Conservation (phyloP, 352 stramenopile genomes). For the Thraustotheca clavata region DNA sequence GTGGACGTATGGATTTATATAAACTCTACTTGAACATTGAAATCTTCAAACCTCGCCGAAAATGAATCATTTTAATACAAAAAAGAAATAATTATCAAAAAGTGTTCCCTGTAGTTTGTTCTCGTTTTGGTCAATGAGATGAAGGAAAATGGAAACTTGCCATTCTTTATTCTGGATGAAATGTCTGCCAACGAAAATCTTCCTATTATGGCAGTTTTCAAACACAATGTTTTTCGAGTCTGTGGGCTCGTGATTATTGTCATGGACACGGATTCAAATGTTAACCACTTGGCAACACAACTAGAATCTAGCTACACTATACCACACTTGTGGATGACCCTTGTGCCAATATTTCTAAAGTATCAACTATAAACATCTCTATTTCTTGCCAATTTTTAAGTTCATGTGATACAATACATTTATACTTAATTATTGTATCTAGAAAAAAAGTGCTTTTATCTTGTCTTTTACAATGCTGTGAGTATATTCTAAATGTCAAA, state of each 20-base stretch:
- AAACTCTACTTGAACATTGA: conserved; percentile 17
- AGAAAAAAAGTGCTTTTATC: too few species aligned
- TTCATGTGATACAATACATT: too few species aligned
- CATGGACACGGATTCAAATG: conserved; percentile 25
- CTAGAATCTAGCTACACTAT: neutral
- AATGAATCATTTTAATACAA: conserved; percentile 21
- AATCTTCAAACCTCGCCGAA: neutral
- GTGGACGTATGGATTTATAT: conserved; percentile 23
- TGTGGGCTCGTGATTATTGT: conserved; percentile 26
- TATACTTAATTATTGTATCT: too few species aligned
- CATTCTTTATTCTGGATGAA: conserved; percentile 25
- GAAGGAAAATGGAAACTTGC: conserved; percentile 21
- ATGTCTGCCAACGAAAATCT: conserved; percentile 13
- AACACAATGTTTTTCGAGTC: conserved; percentile 27
- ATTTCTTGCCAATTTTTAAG: too few species aligned
- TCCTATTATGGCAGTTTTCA: conserved; percentile 21
- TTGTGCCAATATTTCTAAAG: neutral
- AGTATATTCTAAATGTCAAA: too few species aligned
- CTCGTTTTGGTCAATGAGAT: conserved; percentile 19
- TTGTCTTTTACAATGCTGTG: too few species aligned
- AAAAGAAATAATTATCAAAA: conserved; percentile 11
- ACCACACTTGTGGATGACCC: neutral
- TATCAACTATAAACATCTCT: conserved; percentile 1
- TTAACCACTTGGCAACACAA: conserved; percentile 9
- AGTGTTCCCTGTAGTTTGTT: conserved; percentile 1